Conservation (phyloP, 1,139 yeast genomes). For the Cylindricascospora bacillispora region DNA sequence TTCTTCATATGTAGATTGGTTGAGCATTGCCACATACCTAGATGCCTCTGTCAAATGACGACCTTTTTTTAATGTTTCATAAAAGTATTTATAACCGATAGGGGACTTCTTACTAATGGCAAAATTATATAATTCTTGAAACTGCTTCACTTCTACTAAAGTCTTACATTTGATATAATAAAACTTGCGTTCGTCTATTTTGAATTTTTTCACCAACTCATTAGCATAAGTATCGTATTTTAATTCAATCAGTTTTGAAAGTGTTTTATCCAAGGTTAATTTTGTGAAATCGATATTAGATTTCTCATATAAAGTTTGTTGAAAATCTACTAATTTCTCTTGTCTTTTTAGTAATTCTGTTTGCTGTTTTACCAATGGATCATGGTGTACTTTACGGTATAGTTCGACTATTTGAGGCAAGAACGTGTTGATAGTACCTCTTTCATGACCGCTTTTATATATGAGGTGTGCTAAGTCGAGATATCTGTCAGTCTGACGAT, state of each 20-base stretch:
- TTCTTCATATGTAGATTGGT: constrained; percentile 15
- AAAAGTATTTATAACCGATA: constrained; percentile 62
- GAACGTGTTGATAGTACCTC: constrained; percentile 10
- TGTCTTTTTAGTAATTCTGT: constrained; percentile 35
- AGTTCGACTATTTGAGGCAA: constrained; percentile 23
- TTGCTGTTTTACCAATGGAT: constrained; percentile 19
- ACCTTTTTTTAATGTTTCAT: constrained; percentile 11
- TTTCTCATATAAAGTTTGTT: constrained; percentile 41
- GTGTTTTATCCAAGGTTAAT: constrained; percentile 43
- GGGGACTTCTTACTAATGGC: constrained; percentile 46
- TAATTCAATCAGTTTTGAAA: constrained; percentile 40
- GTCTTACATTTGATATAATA: constrained; percentile 52
- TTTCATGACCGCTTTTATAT: constrained; percentile 18
- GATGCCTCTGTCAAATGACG: constrained; percentile 21
- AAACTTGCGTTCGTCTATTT: constrained; percentile 48
- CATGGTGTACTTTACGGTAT: constrained; percentile 15
- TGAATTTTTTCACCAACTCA: constrained; percentile 47
- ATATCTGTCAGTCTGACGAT: constrained; percentile 47
- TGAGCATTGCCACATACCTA: constrained; percentile 16
- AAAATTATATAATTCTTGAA: constrained; percentile 46
- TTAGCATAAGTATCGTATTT: constrained; percentile 49
- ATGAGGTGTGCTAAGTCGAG: constrained; percentile 34
- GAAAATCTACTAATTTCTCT: constrained; percentile 37
- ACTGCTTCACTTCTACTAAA: constrained; percentile 39
- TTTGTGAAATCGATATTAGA: constrained; percentile 43